Evolutionary conservation across 139 green algal genomes (phyloP).

Genomic region (Closterium sp.): DNA sequence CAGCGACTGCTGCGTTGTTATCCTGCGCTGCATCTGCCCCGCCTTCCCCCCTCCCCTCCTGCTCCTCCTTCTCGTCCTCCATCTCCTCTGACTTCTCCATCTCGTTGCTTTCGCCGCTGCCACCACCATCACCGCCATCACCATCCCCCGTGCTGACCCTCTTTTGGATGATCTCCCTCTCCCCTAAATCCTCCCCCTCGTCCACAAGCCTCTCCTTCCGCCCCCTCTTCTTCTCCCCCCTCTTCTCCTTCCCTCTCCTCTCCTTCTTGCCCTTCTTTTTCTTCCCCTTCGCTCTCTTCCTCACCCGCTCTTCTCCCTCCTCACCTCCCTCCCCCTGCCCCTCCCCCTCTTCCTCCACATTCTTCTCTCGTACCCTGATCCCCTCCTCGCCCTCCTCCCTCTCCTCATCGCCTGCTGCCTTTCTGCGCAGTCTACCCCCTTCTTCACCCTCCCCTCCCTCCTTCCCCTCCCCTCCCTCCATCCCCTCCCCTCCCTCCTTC

Average conservation of each 20-base stretch:
- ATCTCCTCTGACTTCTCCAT: neutral
- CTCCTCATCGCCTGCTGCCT: neutral
- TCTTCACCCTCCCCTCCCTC: neutral
- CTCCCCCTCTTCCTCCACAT: neutral
- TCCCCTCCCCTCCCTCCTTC: neutral
- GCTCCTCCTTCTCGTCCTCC: neutral
- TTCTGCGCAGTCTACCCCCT: neutral
- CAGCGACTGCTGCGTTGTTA: no score
- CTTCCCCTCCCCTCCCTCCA: neutral
- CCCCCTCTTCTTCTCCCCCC: conserved; percentile 11
- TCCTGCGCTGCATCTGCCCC: neutral
- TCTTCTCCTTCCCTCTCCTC: neutral
- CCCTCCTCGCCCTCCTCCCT: neutral
- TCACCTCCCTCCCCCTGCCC: neutral
- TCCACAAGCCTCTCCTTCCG: conserved; percentile 30
- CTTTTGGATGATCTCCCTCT: conserved; percentile 16
- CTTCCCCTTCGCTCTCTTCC: conserved; percentile 10
- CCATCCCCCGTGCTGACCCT: neutral
- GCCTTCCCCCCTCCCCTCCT: neutral
- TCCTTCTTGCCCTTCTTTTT: conserved; percentile 8
- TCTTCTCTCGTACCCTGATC: neutral
- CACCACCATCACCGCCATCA: neutral
- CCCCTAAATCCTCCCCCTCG: neutral
- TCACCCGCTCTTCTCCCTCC: neutral
- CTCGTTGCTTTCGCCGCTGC: neutral